These are phyloP conservation scores for Saccharomyces hybrid DNA, from an alignment of 1,139 yeast genomes.

Conservation along the genomic window DNA sequence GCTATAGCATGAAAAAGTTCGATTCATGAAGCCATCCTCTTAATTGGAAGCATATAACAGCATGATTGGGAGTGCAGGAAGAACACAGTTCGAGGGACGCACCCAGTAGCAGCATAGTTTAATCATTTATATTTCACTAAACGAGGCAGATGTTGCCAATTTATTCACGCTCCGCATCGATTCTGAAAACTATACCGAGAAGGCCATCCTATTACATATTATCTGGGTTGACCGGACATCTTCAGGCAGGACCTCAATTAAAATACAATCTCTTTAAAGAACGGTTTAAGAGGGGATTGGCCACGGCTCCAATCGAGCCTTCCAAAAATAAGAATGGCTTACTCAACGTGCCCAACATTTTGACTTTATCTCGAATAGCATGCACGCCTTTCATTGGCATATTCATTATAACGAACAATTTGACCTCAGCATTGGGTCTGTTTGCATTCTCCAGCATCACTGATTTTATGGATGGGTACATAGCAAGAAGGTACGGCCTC, in stretches of 20 bases:
- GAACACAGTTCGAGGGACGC: background rate
- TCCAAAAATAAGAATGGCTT: conserved; percentile 35
- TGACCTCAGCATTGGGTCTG: conserved; percentile 57
- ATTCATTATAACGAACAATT: conserved; percentile 54
- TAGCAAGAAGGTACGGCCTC: conserved; percentile 75
- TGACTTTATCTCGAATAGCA: conserved; percentile 70
- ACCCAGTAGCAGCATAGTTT: background rate
- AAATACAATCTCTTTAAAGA: background rate
- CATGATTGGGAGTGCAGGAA: background rate
- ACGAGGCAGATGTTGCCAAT: background rate
- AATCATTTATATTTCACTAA: background rate
- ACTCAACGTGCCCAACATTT: conserved; percentile 75
- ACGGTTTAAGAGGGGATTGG: background rate
- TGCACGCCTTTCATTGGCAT: conserved; percentile 84
- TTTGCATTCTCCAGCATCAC: conserved; percentile 84
- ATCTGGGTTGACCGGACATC: background rate
- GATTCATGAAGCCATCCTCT: background rate
- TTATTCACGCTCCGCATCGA: background rate
- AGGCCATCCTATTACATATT: background rate
- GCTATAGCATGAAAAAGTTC: background rate
- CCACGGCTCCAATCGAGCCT: background rate
- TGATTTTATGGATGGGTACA: conserved; percentile 83
- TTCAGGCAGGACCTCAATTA: background rate
- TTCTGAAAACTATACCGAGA: background rate
- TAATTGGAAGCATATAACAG: background rate